Conservation (phyloP, 208 protist species). For the Naegleria lovaniensis region DNA sequence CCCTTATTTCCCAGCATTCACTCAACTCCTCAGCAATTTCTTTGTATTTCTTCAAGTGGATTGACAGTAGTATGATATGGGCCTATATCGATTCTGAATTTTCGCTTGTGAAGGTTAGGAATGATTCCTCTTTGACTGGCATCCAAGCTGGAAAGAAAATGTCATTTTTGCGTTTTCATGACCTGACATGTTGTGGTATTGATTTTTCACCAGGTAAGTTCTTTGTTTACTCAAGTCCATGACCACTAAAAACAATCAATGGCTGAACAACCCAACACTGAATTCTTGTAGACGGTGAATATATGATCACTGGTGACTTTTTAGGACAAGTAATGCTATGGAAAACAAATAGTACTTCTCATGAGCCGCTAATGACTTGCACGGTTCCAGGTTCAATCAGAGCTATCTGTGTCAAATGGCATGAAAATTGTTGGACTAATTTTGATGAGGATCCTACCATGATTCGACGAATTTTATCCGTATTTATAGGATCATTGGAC, state of each 20-base stretch:
- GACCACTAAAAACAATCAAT: too few relatives aligned
- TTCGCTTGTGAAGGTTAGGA: not conserved
- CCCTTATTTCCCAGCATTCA: not conserved
- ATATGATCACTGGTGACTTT: conserved; percentile 19
- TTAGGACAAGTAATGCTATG: not conserved
- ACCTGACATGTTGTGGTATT: conserved; percentile 23
- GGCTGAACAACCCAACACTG: too few relatives aligned
- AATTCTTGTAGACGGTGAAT: conserved; percentile 14
- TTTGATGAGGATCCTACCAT: not conserved
- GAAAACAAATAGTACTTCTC: not conserved
- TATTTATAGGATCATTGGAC: conserved; percentile 1
- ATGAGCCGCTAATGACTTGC: not conserved
- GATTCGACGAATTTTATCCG: not conserved
- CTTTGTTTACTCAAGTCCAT: too few relatives aligned
- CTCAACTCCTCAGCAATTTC: not conserved
- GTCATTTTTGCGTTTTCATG: not conserved
- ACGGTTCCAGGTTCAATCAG: not conserved
- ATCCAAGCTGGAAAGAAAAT: not conserved
- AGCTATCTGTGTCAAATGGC: not conserved
- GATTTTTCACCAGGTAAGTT: conserved; percentile 24
- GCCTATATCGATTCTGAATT: not conserved
- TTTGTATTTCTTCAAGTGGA: not conserved
- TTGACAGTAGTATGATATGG: not conserved
- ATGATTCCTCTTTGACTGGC: not conserved
- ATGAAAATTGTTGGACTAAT: too few relatives aligned